Base-by-base conservation (phyloP, 768 basidiomycete species). In the Kockovaella imperatae region DNA sequence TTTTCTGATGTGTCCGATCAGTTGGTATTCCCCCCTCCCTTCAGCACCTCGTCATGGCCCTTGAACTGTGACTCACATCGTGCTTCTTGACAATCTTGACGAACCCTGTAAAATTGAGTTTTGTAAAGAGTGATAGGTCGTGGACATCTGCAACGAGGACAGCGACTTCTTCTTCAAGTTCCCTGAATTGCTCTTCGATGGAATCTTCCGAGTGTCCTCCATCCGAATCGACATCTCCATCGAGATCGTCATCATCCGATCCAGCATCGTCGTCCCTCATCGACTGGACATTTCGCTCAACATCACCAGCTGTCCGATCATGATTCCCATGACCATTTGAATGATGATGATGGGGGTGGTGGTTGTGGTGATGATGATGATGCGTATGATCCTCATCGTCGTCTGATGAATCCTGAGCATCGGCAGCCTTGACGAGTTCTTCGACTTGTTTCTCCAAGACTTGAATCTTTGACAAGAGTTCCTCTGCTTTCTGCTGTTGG, bases 41-140 rank as follows among this genome's bases (percentile, higher is more conserved):
- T n/a, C n/a, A n/a, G n/a, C n/a, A n/a, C 43, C 13, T 18, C 43
- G 4, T 8, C 40, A 32, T 28, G 2, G 21, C 39, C 10, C 10
- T n/a, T 29, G 15, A 36, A 34, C 17, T 13, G 11, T 70, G 71
- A 39, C 51, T 84, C 86, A 66, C 64, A 50, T 66, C 64, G 41
- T 66, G 64, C 44, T 66, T 66, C 79, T 97, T 96, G 53, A 96
- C 76, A 53, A 96, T 96, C 74, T 99, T 99, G 78, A 96, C 85
- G 70, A 99, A 99, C 8, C 95, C 95, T 1, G 95, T 96, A 63
- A 96, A 90, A 69, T 97, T 97, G 46, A 97, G 79, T 69, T 97
- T 97, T 3, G 93, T 91, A 68, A 91, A 86, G 25, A 96, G 75
- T 1, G 90, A 89, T 32, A 91, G 77, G 47, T 75, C 73, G 45